phyloP scores from a whole-genome alignment of 1,139 yeast species.

The Debaryomyces subglobosus region DNA sequence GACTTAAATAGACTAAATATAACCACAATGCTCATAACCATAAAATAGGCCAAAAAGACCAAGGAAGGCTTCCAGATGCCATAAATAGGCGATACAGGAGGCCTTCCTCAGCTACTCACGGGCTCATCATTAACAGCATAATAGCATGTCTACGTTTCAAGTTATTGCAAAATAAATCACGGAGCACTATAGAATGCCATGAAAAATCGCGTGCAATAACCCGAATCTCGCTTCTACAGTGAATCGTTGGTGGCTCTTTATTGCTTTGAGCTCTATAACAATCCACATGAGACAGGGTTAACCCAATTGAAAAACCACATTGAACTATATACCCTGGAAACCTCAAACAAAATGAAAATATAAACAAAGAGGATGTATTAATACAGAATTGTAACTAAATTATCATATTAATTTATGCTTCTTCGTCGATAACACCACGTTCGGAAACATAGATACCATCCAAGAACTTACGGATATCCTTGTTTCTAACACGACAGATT shows the following conservation, averaged over 20 bases:
- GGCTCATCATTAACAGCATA: neutral
- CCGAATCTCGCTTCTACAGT: conserved; percentile 23
- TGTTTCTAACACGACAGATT: conserved; percentile 98
- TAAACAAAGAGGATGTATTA: conserved; percentile 26
- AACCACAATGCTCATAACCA: conserved; percentile 4
- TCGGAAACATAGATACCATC: conserved; percentile 99
- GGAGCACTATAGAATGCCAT: conserved; percentile 10
- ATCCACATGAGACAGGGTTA: conserved; percentile 47
- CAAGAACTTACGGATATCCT: conserved; percentile 99
- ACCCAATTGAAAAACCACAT: conserved; percentile 34
- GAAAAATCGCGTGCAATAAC: conserved; percentile 12
- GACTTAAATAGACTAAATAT: no score
- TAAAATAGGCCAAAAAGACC: neutral
- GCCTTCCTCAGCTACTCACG: neutral
- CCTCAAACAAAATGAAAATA: conserved; percentile 19
- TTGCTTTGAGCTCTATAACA: conserved; percentile 56
- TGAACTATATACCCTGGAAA: conserved; percentile 35
- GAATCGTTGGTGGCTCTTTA: conserved; percentile 68
- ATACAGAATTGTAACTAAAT: conserved; percentile 20
- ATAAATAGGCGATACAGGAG: neutral
- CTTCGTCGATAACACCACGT: conserved; percentile 84
- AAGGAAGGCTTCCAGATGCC: neutral
- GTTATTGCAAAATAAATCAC: conserved; percentile 10
- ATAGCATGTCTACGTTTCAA: neutral
- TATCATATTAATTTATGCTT: conserved; percentile 41